Evolutionary conservation across 2,329 filamentous ascomycete genomes (phyloP).

Genomic region (Ceratocystis eucalypticola): DNA sequence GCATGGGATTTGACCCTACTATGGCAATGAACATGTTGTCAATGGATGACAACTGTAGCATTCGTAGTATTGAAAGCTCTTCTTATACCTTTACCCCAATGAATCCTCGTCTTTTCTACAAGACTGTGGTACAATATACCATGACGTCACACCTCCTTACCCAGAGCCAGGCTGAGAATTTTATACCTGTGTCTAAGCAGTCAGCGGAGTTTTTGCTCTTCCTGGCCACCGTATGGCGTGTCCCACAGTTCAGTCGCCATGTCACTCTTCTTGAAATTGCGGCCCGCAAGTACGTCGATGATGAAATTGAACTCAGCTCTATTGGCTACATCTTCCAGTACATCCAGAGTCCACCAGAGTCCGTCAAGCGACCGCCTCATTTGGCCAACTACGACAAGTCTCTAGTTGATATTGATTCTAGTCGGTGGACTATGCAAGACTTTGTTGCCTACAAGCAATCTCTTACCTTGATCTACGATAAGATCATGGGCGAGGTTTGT

Average conservation of each 20-base stretch:
- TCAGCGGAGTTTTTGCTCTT: conserved; percentile 76
- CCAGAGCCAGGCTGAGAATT: conserved; percentile 37
- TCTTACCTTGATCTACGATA: conserved; percentile 63
- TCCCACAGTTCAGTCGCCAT: conserved; percentile 68
- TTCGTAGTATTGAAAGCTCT: conserved; percentile 45
- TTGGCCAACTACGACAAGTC: conserved; percentile 39
- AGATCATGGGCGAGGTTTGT: conserved; percentile 73
- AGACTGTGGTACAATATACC: conserved; percentile 65
- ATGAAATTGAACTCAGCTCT: conserved; percentile 67
- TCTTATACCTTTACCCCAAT: conserved; percentile 82
- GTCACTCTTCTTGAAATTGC: conserved; percentile 76
- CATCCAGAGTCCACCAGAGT: conserved; percentile 31
- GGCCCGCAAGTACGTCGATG: conserved; percentile 70
- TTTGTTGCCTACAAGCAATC: conserved; percentile 59
- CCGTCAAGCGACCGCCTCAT: conserved; percentile 55
- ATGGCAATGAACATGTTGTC: conserved; percentile 50
- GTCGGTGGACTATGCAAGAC: conserved; percentile 56
- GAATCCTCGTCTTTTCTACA: conserved; percentile 71
- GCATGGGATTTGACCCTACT: conserved; percentile 19
- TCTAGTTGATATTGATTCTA: conserved; percentile 43
- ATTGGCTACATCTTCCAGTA: conserved; percentile 60
- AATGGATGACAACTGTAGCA: conserved; percentile 39
- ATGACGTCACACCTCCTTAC: conserved; percentile 43
- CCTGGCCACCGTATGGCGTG: conserved; percentile 73
- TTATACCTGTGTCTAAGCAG: conserved; percentile 54